Evolutionary conservation across 169 alveolate genomes (phyloP).

Genomic region (Babesia gibsoni): DNA sequence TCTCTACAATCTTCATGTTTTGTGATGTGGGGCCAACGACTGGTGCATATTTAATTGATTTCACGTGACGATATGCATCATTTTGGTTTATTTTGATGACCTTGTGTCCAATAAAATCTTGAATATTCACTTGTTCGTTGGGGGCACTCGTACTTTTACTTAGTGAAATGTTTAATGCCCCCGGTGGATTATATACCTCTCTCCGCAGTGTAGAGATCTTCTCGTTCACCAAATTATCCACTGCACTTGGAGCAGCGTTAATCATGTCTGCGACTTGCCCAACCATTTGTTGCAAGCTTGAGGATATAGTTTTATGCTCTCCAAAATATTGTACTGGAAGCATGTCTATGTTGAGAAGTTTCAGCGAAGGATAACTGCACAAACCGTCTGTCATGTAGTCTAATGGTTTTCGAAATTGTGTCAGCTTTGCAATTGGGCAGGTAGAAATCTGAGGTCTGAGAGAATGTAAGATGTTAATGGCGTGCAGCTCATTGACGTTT

Average conservation of each 20-base stretch:
- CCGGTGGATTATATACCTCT: not conserved
- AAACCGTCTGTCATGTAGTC: conserved; percentile 23
- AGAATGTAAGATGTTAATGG: conserved; percentile 29
- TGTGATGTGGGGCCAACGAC: not conserved
- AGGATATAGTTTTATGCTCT: not conserved
- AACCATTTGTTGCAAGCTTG: conserved; percentile 7
- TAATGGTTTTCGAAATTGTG: not conserved
- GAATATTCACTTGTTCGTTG: not conserved
- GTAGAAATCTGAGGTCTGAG: conserved; percentile 13
- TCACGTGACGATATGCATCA: not conserved
- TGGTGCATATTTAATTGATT: not conserved
- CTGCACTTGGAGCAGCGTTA: not conserved
- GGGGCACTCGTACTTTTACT: not conserved
- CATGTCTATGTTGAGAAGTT: conserved; percentile 2
- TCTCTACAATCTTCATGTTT: not conserved
- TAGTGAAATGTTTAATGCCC: not conserved
- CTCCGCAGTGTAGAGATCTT: not conserved
- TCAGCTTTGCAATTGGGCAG: conserved; percentile 4
- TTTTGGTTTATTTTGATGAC: not conserved
- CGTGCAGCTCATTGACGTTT: not conserved
- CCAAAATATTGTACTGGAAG: not conserved
- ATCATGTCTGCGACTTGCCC: conserved; percentile 28
- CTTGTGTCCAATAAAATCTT: conserved; percentile 5
- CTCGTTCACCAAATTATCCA: not conserved
- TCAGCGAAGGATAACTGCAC: conserved; percentile 30